phyloP scores from a whole-genome alignment of 1,284 basidiomycete species.

The Phellinidium pouzarii region DNA sequence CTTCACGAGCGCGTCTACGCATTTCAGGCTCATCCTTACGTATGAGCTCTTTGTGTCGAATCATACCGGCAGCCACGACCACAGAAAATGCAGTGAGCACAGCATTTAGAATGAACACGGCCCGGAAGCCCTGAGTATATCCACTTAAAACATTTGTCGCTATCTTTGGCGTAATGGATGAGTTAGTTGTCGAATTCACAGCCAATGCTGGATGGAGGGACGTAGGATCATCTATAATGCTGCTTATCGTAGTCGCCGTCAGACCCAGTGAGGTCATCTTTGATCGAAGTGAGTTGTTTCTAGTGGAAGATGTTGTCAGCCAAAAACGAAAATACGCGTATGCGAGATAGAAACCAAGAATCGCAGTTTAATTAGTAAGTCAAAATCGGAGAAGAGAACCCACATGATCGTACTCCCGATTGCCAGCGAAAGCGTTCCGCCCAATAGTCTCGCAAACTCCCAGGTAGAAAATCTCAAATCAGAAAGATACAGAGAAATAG shows the following conservation, averaged over 20 bases:
- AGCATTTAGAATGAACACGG: slow-evolving; percentile 26
- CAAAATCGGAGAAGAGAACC: not conserved
- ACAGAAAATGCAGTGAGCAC: slow-evolving; percentile 20
- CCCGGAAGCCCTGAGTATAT: slow-evolving; percentile 28
- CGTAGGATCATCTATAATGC: slow-evolving; percentile 13
- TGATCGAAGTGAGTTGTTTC: slow-evolving; percentile 12
- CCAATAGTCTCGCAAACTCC: slow-evolving; percentile 14
- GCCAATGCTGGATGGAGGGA: not conserved
- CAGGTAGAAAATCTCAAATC: not conserved
- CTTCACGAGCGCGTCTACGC: slow-evolving; percentile 22
- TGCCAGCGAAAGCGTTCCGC: slow-evolving; percentile 16
- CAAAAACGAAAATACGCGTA: not conserved
- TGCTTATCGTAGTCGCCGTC: slow-evolving; percentile 2
- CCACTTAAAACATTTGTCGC: slow-evolving; percentile 22
- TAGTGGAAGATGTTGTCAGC: not conserved
- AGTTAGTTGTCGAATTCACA: not conserved
- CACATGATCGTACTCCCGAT: slow-evolving; percentile 18
- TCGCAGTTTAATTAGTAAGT: not conserved
- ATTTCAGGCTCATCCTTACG: slow-evolving; percentile 28
- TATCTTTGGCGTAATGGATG: not conserved
- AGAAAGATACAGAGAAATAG: too few species aligned
- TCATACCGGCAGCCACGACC: slow-evolving; percentile 24
- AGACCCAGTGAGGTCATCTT: slow-evolving; percentile 8
- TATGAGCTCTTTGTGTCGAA: slow-evolving; percentile 26
- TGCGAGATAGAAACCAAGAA: not conserved